Evolutionary conservation across 2,329 filamentous ascomycete genomes (phyloP).

Genomic region (Sarocladiaceae sp.): DNA sequence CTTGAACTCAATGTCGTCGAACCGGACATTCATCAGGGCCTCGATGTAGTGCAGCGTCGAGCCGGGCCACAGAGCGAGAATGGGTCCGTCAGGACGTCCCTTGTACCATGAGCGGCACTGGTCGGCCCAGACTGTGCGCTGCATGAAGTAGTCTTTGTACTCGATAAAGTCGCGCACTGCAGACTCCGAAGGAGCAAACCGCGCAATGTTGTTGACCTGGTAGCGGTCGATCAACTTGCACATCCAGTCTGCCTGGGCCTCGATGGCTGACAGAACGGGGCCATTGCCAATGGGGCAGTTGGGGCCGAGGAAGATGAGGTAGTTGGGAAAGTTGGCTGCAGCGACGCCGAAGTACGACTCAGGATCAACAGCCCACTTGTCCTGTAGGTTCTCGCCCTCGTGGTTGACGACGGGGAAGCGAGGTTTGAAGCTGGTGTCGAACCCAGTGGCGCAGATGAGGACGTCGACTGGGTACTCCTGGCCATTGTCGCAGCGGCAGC

Average conservation of each 20-base stretch:
- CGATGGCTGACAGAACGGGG: slow-evolving; percentile 43
- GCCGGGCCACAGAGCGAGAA: slow-evolving; percentile 43
- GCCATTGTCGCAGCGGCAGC: slow-evolving; percentile 42
- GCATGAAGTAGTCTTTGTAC: slow-evolving; percentile 35
- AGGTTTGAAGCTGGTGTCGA: slow-evolving; percentile 43
- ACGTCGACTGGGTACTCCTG: slow-evolving; percentile 40
- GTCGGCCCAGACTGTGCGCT: slow-evolving; percentile 44
- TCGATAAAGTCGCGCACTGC: slow-evolving; percentile 15
- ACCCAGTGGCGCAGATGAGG: slow-evolving; percentile 50
- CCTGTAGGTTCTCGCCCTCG: slow-evolving; percentile 38
- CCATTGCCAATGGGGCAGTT: slow-evolving; percentile 43
- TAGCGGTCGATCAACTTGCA: slow-evolving; percentile 37
- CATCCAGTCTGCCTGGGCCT: slow-evolving; percentile 48
- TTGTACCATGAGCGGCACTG: slow-evolving; percentile 46
- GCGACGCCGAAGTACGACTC: slow-evolving; percentile 46
- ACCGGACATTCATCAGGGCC: slow-evolving; percentile 43
- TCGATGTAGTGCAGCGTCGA: slow-evolving; percentile 46
- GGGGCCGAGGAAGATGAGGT: slow-evolving; percentile 17
- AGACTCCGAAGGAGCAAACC: slow-evolving; percentile 14
- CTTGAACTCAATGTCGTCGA: slow-evolving; percentile 48
- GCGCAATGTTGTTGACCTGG: slow-evolving; percentile 26
- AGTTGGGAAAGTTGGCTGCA: slow-evolving; percentile 43
- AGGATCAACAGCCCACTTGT: slow-evolving; percentile 37
- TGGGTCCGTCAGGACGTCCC: slow-evolving; percentile 33
- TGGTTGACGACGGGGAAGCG: slow-evolving; percentile 41